phyloP scores from a whole-genome alignment of 352 stramenopile species.

The Globisporangium ultimum region DNA sequence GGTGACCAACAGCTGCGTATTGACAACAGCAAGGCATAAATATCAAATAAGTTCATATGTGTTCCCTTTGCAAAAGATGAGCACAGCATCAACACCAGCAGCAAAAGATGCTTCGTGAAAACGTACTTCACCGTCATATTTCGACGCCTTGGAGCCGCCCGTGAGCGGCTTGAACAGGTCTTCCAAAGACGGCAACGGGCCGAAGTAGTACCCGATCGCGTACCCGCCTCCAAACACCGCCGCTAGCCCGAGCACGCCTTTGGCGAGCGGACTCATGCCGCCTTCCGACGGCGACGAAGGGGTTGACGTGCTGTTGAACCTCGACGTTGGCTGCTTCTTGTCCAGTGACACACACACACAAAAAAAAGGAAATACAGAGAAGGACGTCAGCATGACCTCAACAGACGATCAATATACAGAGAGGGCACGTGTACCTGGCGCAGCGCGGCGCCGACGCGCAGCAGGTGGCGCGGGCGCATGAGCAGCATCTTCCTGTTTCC shows the following conservation, averaged over 20 bases:
- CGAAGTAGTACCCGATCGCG: conserved; percentile 67
- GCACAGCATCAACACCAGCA: background rate
- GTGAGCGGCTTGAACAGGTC: conserved; percentile 39
- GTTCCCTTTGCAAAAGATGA: background rate
- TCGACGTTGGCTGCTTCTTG: background rate
- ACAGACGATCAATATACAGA: background rate
- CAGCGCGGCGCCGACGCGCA: conserved; percentile 1
- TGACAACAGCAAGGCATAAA: too few relatives aligned
- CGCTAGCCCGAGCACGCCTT: conserved; percentile 40
- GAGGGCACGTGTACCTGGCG: background rate
- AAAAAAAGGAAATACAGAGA: too few relatives aligned
- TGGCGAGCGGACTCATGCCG: conserved; percentile 36
- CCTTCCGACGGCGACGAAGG: conserved; percentile 1
- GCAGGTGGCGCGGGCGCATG: conserved; percentile 4
- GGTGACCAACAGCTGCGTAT: conserved; percentile 45
- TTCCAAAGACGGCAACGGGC: conserved; percentile 57
- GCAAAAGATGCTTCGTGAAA: background rate
- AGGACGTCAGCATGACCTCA: background rate
- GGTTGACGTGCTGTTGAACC: conserved; percentile 2
- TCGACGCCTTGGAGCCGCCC: conserved; percentile 20
- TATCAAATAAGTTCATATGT: too few relatives aligned
- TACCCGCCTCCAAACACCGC: conserved; percentile 62
- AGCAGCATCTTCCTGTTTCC: conserved; percentile 4
- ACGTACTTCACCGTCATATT: conserved; percentile 46
- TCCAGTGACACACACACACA: background rate